Conservation (phyloP, 2,329 filamentous ascomycete genomes). For the Colletotrichum tofieldiae region DNA sequence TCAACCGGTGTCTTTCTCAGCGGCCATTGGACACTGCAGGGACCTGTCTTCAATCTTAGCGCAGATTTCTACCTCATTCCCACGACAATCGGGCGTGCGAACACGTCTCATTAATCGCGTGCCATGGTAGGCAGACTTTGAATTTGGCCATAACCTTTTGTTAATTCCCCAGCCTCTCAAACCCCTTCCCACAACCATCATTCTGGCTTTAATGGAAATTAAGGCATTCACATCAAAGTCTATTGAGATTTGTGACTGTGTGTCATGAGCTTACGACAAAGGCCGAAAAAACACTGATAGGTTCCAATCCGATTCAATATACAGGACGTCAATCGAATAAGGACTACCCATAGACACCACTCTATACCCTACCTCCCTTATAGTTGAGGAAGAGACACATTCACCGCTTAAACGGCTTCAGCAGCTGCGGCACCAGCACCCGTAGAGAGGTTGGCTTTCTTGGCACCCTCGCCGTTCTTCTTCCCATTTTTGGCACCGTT, state of each 20-base stretch:
- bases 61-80: too few relatives aligned
- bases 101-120: too few relatives aligned
- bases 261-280: too few relatives aligned
- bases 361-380: background rate
- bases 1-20: too few relatives aligned
- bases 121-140: too few relatives aligned
- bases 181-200: too few relatives aligned
- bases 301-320: background rate
- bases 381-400: background rate
- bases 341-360: too few relatives aligned
- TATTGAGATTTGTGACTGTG: background rate
- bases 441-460: conserved; percentile 11
- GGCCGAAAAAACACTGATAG: background rate
- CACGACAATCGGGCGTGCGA: too few relatives aligned
- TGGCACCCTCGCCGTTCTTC: background rate
- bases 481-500: background rate
- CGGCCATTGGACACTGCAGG: too few relatives aligned
- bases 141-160: too few relatives aligned
- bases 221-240: background rate
- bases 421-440: background rate
- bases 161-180: too few relatives aligned
- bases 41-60: too few relatives aligned
- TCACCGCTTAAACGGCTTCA: background rate
- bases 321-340: background rate
- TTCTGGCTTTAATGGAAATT: background rate